phyloP scores from a whole-genome alignment of 2,329 filamentous ascomycete species.

The Thielaviopsis musarum region DNA sequence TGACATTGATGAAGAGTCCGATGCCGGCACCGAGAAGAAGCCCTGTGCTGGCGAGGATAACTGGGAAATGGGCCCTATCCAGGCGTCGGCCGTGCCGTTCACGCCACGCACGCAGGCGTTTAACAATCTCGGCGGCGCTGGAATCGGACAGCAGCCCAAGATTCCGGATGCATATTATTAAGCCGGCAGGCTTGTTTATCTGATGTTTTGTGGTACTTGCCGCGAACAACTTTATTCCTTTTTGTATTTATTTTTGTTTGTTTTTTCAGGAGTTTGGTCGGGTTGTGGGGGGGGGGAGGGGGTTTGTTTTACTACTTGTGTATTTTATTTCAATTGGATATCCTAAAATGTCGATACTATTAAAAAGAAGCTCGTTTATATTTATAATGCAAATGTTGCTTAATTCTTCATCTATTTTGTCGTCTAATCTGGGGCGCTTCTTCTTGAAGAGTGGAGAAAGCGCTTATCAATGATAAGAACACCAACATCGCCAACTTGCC shows the following conservation, averaged over 20 bases:
- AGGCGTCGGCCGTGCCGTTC: constrained; percentile 26
- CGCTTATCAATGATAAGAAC: not conserved
- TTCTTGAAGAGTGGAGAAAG: not conserved
- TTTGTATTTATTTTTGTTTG: not conserved
- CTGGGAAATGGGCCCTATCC: not conserved
- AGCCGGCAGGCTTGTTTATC: constrained; percentile 15
- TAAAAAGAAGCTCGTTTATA: not conserved
- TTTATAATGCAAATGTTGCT: not conserved
- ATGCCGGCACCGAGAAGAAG: constrained; percentile 15
- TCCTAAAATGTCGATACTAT: not conserved
- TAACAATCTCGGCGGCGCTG: constrained; percentile 34
- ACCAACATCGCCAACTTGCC: too few species aligned
- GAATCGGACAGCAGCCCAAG: not conserved
- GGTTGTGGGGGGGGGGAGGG: too few species aligned
- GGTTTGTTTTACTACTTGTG: not conserved
- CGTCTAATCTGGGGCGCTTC: too few species aligned
- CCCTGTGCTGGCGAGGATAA: not conserved
- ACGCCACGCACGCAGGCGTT: constrained; percentile 54
- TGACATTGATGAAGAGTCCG: constrained; percentile 25
- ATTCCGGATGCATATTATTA: constrained; percentile 27
- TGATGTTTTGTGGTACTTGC: too few species aligned
- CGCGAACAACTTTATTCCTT: not conserved
- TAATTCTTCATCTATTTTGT: too few species aligned
- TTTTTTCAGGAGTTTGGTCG: not conserved
- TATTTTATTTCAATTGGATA: not conserved